These are phyloP conservation scores for Epichloe baconii DNA, from an alignment of 2,329 filamentous ascomycete species.

Conservation along the genomic window DNA sequence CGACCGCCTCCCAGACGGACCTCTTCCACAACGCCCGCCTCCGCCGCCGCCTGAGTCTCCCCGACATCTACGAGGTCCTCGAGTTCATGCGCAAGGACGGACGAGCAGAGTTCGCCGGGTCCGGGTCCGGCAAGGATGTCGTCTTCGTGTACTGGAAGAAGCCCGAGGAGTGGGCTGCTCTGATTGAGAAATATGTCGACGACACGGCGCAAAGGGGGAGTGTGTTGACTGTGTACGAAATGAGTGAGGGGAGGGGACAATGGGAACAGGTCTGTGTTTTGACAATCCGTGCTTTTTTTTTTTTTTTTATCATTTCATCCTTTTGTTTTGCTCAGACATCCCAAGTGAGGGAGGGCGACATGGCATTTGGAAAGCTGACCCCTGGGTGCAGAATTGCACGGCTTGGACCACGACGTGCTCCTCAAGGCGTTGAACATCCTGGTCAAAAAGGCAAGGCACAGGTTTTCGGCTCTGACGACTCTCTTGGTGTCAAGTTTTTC, in stretches of 20 bases:
- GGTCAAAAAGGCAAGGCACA: constrained; percentile 88
- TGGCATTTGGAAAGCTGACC: neutral
- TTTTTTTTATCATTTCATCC: no score
- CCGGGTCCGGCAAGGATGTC: constrained; percentile 24
- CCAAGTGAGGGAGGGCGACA: no score
- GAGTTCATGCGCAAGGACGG: constrained; percentile 47
- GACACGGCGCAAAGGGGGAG: constrained; percentile 77
- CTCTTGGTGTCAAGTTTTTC: constrained; percentile 93
- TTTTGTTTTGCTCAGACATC: neutral
- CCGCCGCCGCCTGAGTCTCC: constrained; percentile 33
- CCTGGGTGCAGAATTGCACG: constrained; percentile 54
- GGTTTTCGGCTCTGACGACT: constrained; percentile 80
- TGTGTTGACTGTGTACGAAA: constrained; percentile 86
- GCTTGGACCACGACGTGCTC: constrained; percentile 75
- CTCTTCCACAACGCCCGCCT: constrained; percentile 47
- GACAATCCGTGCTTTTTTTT: no score
- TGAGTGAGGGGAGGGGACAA: constrained; percentile 71
- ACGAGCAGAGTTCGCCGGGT: constrained; percentile 50
- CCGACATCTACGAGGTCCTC: constrained; percentile 44
- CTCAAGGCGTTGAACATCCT: constrained; percentile 66
- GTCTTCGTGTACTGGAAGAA: constrained; percentile 76
- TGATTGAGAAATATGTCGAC: constrained; percentile 72
- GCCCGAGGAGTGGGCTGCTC: constrained; percentile 78
- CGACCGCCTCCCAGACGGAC: constrained; percentile 35
- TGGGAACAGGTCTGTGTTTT: constrained; percentile 42